Evolutionary conservation across 139 green algal genomes (phyloP).

Genomic region (Chlamydomonas sp.): DNA sequence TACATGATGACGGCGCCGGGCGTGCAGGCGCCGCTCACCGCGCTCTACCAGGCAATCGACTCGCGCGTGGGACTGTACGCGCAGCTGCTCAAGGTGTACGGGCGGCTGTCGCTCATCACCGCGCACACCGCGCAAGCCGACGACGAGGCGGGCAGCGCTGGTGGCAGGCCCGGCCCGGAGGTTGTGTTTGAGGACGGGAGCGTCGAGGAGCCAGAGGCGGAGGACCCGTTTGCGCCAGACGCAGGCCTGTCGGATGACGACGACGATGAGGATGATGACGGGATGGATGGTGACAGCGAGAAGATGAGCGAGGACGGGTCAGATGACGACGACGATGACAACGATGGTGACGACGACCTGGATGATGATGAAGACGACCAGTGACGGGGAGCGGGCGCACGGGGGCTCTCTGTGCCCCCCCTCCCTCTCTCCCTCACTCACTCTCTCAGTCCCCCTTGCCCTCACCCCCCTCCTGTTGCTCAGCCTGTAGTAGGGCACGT

Average conservation of each 20-base stretch:
- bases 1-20: constrained; percentile 60
- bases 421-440: too few species aligned
- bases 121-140: constrained; percentile 19
- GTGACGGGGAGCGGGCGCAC: constrained; percentile 1
- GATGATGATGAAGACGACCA: constrained; percentile 2
- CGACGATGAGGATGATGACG: neutral
- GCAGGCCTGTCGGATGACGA: neutral
- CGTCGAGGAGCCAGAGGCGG: constrained; percentile 28
- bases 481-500: too few species aligned
- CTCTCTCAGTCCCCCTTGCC: too few species aligned
- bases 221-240: constrained; percentile 23
- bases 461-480: too few species aligned
- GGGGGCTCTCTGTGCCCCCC: too few species aligned
- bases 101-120: constrained; percentile 30
- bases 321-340: neutral
- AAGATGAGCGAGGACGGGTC: constrained; percentile 7
- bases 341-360: constrained; percentile 6
- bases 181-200: constrained; percentile 33
- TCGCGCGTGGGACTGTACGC: constrained; percentile 23
- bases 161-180: constrained; percentile 9
- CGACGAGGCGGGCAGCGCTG: neutral
- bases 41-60: constrained; percentile 35
- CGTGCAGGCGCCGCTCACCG: constrained; percentile 18
- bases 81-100: constrained; percentile 31
- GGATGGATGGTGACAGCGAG: neutral